Conservation (phyloP, 352 stramenopile genomes). For the Phytophthora pinifolia region DNA sequence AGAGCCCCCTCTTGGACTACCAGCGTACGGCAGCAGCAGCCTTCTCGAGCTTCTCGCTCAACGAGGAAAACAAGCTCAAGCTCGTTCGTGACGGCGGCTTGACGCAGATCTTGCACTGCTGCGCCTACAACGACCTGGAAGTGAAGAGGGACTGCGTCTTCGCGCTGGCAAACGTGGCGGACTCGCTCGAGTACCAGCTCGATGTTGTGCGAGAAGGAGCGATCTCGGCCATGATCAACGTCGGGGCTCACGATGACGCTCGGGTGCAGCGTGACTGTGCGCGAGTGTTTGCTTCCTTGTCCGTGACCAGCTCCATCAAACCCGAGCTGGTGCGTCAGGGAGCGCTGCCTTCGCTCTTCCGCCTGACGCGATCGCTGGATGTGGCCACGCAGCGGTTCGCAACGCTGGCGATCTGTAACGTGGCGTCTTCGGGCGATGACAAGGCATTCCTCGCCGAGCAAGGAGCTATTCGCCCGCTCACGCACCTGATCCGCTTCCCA, state of each 20-base stretch:
- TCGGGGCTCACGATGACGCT: constrained; percentile 81
- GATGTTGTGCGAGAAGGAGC: constrained; percentile 90
- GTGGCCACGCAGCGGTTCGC: constrained; percentile 93
- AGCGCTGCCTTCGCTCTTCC: constrained; percentile 89
- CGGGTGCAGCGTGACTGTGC: constrained; percentile 93
- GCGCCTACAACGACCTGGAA: constrained; percentile 89
- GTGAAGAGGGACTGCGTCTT: constrained; percentile 93
- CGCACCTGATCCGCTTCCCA: constrained; percentile 94
- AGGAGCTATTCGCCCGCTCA: constrained; percentile 91
- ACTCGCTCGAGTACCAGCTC: constrained; percentile 88
- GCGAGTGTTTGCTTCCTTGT: constrained; percentile 91
- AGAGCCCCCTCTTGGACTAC: constrained; percentile 90
- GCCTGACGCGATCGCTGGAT: constrained; percentile 93
- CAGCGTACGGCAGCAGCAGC: constrained; percentile 92
- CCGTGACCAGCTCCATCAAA: constrained; percentile 84
- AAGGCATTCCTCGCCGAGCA: constrained; percentile 92
- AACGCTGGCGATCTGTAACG: constrained; percentile 94
- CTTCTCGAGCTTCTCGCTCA: constrained; percentile 91
- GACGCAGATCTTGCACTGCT: constrained; percentile 89
- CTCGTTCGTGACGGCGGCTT: constrained; percentile 93
- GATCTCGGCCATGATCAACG: constrained; percentile 75
- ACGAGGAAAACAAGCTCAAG: constrained; percentile 94
- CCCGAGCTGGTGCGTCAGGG: constrained; percentile 83
- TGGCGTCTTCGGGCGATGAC: constrained; percentile 76
- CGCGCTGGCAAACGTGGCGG: constrained; percentile 93